A percentile compares a stretch with the other conserved stretches of the same genome.
Evolutionary conservation across 345 rosid genomes (phyloP).

Genomic region (Syzygium jambos): DNA sequence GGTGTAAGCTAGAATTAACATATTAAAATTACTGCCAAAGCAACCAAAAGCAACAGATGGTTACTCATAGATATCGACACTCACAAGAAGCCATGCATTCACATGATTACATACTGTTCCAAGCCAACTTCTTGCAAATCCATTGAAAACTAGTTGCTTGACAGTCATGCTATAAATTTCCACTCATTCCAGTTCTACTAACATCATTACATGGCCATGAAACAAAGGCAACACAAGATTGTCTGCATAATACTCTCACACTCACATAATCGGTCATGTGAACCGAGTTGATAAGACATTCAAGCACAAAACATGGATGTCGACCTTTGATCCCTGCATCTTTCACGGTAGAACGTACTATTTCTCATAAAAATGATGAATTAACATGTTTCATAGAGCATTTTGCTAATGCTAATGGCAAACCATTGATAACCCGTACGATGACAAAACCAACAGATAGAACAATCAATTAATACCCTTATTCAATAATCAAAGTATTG

Average conservation of each 20-base stretch:
- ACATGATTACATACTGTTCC: background rate
- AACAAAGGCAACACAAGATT: background rate
- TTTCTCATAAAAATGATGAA: no score
- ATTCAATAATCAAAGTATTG: background rate
- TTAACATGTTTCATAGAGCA: no score
- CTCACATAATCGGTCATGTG: background rate
- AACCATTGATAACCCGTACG: background rate
- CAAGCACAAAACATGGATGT: background rate
- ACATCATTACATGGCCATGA: background rate
- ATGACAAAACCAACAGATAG: background rate
- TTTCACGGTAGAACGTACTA: background rate
- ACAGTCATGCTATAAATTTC: background rate
- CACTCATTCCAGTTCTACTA: background rate
- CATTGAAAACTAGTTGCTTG: background rate
- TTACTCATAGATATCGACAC: background rate
- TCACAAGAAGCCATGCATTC: background rate
- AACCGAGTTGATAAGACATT: background rate
- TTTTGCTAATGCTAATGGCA: no score
- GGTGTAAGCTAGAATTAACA: background rate
- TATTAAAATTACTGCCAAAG: background rate
- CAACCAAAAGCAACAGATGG: background rate
- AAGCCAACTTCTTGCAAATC: background rate
- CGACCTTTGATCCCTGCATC: background rate
- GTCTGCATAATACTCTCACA: background rate
- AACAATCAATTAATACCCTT: background rate